Conservation (phyloP, 2,329 filamentous ascomycete species). For the Chalaropsis ovoidea region DNA sequence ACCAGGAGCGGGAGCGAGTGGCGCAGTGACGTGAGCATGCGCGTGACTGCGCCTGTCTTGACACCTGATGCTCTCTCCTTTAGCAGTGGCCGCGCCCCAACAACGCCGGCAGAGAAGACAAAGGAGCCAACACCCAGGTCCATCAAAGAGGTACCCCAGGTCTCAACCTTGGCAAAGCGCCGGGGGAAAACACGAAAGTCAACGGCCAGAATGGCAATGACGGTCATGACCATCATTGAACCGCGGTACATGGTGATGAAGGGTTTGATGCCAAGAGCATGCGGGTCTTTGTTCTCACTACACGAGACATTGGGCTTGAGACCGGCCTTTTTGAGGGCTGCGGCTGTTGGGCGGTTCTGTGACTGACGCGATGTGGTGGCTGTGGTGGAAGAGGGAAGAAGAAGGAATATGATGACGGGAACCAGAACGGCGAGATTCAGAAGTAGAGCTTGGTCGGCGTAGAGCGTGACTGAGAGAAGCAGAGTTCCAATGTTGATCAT, state of each 20-base stretch:
- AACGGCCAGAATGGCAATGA: conserved; percentile 86
- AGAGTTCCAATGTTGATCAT: conserved; percentile 74
- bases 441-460: conserved; percentile 54
- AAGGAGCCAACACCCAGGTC: conserved; percentile 95
- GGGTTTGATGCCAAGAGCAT: conserved; percentile 65
- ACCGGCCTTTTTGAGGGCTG: conserved; percentile 39
- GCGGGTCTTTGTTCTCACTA: conserved; percentile 26
- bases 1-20: conserved; percentile 75
- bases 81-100: conserved; percentile 73
- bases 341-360: conserved; percentile 22
- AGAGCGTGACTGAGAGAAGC: conserved; percentile 76
- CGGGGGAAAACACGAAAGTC: conserved; percentile 90
- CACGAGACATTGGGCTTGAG: conserved; percentile 14
- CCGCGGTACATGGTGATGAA: conserved; percentile 89
- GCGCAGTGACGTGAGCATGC: conserved; percentile 58
- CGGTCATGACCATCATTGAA: conserved; percentile 83
- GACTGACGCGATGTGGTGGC: conserved; percentile 29
- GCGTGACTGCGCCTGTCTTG: conserved; percentile 41
- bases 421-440: conserved; percentile 64
- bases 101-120: conserved; percentile 84
- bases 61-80: conserved; percentile 52
- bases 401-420: conserved; percentile 54
- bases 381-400: conserved; percentile 36
- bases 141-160: conserved; percentile 99
- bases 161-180: conserved; percentile 94